Evolutionary conservation across 2,329 filamentous ascomycete species (phyloP).

Genomic region (Pseudogymnoascus sp.): DNA sequence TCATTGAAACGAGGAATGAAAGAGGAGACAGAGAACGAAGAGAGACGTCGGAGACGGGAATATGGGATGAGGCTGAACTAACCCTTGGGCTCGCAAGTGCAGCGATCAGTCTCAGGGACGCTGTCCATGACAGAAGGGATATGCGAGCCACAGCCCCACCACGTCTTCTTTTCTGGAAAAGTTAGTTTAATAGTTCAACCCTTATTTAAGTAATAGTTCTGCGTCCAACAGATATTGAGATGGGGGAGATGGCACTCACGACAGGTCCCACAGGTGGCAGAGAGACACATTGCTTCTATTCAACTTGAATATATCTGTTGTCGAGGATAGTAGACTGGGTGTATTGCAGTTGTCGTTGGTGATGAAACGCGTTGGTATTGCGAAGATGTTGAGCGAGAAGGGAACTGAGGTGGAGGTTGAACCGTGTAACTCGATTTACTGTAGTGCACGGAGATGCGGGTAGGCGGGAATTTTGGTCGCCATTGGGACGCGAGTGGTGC

Average conservation of each 20-base stretch:
- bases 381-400: neutral
- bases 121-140: conserved; percentile 47
- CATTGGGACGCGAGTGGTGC: neutral
- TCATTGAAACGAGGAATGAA: neutral
- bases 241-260: conserved; percentile 34
- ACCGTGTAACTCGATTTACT: too few relatives aligned
- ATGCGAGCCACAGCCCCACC: conserved; percentile 49
- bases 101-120: conserved; percentile 45
- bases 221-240: conserved; percentile 12
- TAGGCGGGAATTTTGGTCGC: neutral
- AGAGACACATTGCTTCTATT: conserved; percentile 42
- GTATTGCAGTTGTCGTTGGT: neutral
- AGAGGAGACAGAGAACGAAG: neutral
- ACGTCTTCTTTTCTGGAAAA: conserved; percentile 42
- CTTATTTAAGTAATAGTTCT: conserved; percentile 5
- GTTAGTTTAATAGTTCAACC: conserved; percentile 3
- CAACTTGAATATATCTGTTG: conserved; percentile 7
- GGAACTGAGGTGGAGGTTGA: too few relatives aligned
- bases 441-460: neutral
- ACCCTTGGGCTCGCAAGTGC: conserved; percentile 38
- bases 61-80: neutral
- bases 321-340: neutral
- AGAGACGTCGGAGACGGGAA: neutral
- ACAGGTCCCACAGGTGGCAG: conserved; percentile 44
- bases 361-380: neutral